These are phyloP conservation scores for Cladosporium sp. DNA, from an alignment of 2,329 filamentous ascomycete species.

Conservation along the genomic window DNA sequence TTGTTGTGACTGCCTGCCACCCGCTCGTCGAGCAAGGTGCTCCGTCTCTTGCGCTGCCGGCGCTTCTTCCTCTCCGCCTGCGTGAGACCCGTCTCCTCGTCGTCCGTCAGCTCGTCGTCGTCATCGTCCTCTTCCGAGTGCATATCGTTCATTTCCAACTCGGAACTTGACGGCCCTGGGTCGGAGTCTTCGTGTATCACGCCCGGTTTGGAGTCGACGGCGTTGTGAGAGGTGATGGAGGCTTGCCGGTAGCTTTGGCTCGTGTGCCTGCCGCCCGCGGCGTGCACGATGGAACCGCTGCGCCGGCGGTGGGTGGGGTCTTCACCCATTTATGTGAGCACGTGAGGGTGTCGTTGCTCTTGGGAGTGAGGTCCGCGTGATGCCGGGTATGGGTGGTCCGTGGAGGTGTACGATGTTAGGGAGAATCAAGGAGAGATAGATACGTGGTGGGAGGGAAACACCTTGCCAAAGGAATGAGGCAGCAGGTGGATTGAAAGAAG, in stretches of 20 bases:
- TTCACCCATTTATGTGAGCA: slow-evolving; percentile 1
- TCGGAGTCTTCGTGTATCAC: slow-evolving; percentile 15
- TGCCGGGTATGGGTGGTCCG: not conserved
- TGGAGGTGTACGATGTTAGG: not conserved
- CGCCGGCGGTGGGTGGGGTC: slow-evolving; percentile 14
- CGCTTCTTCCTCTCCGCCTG: slow-evolving; percentile 62
- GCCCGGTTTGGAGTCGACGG: slow-evolving; percentile 2
- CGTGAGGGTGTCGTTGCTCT: not conserved
- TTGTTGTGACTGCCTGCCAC: slow-evolving; percentile 60
- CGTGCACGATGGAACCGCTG: slow-evolving; percentile 14
- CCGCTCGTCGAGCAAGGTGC: slow-evolving; percentile 66
- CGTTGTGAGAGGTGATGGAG: slow-evolving; percentile 12
- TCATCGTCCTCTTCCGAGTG: slow-evolving; percentile 47
- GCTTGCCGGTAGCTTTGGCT: slow-evolving; percentile 16
- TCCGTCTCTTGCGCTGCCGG: slow-evolving; percentile 60
- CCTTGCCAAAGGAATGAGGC: slow-evolving; percentile 13
- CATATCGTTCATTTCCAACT: slow-evolving; percentile 55
- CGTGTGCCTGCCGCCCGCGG: slow-evolving; percentile 12
- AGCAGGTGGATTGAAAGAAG: not conserved
- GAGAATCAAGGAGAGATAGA: not conserved
- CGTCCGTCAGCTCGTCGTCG: slow-evolving; percentile 68
- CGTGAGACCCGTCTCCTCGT: slow-evolving; percentile 87
- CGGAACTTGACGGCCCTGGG: slow-evolving; percentile 35
- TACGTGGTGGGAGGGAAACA: not conserved
- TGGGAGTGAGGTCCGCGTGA: not conserved